These are phyloP conservation scores for Eucalyptus urophylla DNA, from an alignment of 345 rosid species.

Conservation along the genomic window DNA sequence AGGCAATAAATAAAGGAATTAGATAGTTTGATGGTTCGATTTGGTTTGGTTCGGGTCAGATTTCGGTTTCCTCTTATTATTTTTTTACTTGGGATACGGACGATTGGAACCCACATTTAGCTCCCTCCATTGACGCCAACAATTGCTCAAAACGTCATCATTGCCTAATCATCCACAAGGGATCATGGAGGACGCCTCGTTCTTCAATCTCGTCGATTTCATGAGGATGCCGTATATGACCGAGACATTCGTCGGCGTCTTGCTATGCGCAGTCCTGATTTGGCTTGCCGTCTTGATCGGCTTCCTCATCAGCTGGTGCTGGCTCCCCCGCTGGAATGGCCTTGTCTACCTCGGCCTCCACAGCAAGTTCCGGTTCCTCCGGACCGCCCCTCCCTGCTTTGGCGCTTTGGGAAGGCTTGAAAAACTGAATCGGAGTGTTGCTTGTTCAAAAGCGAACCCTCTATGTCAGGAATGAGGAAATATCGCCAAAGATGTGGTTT, in stretches of 20 bases:
- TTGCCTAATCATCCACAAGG: too few species aligned
- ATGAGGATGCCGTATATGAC: background rate
- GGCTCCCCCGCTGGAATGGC: conserved; percentile 92
- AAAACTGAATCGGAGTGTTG: too few species aligned
- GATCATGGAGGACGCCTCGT: too few species aligned
- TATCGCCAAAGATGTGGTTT: background rate
- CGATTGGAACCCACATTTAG: too few species aligned
- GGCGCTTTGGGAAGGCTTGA: conserved; percentile 24
- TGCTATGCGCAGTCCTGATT: conserved; percentile 85
- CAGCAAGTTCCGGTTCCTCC: conserved; percentile 59
- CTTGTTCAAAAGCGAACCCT: background rate
- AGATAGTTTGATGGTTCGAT: too few species aligned
- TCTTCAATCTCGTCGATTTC: too few species aligned
- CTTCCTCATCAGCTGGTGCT: conserved; percentile 81
- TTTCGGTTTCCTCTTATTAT: too few species aligned
- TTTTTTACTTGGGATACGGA: background rate
- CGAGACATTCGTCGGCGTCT: conserved; percentile 78
- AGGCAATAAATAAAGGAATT: too few species aligned
- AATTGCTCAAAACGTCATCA: too few species aligned
- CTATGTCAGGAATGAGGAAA: background rate
- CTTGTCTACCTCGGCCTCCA: conserved; percentile 62
- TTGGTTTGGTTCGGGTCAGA: too few species aligned
- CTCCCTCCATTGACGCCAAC: too few species aligned
- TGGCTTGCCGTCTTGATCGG: conserved; percentile 96
- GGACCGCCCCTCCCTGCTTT: conserved; percentile 77